Evolutionary conservation across 345 rosid species (phyloP).

Genomic region (Fremontodendron californicum): DNA sequence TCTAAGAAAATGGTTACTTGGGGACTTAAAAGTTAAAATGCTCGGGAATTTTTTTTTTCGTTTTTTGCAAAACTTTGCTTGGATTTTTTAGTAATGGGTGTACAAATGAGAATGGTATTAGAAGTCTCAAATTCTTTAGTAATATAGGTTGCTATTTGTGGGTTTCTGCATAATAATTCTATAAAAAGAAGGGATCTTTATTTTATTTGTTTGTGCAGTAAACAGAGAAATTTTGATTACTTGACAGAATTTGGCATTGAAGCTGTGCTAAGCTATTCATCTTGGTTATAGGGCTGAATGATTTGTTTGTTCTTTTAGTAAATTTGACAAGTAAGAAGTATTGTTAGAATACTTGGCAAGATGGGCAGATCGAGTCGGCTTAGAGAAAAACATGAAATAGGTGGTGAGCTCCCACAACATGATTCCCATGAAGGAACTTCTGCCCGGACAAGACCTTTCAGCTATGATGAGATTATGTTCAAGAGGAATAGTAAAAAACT

Average conservation of each 20-base stretch:
- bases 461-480: constrained; percentile 71
- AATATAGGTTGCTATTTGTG: not conserved
- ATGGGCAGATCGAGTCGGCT: constrained; percentile 52
- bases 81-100: not conserved
- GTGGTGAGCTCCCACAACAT: constrained; percentile 20
- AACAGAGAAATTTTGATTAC: not conserved
- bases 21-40: not conserved
- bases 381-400: constrained; percentile 37
- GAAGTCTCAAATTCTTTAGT: not conserved
- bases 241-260: not conserved
- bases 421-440: constrained; percentile 50
- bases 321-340: not conserved
- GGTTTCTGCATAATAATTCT: not conserved
- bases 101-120: not conserved
- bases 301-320: not conserved
- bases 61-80: not conserved
- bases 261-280: not conserved
- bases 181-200: not conserved
- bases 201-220: not conserved
- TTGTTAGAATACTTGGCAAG: constrained; percentile 20
- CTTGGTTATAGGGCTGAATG: not conserved
- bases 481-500: constrained; percentile 55
- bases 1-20: not conserved
- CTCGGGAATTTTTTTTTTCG: not conserved
- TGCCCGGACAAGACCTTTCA: constrained; percentile 86